Base-by-base conservation (phyloP, 441 rosid species). In the Dalechampia spathulata region DNA sequence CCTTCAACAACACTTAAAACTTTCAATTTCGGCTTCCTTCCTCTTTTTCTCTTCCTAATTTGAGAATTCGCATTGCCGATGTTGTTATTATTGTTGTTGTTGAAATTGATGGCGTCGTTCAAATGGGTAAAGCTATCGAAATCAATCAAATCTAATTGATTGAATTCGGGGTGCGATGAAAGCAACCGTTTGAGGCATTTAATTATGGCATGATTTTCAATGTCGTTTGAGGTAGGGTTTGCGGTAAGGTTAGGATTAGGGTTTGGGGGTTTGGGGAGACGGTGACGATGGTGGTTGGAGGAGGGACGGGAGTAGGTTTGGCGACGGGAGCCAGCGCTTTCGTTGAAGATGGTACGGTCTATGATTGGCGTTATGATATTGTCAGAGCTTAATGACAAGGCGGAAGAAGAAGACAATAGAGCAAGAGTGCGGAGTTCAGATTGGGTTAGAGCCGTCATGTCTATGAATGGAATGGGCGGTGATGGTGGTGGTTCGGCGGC, bases 291-390 rank as follows among this genome's bases (percentile, higher is more conserved):
- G 53, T 77, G 85, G 48, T 77, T 82, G 49, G 72, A 55, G 58
- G 80, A 64, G 47, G 78, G 85, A 32, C 81, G 83, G 17, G 87
- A 73, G 74, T 71, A 85, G 40, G 82, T 78, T 65, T 86, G 95
- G 49, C 79, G 83, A 57, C 76, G 85, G 27, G 95, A 86, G 16
- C 91, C 91, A 6, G 84, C 75, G 63, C 88, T 81, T 58, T 83
- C 91, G 58, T 81, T 86, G 78, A 86, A 83, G 63, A 36, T 49
- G 21, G 88, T 63, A 30, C 70, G 82, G 72, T 86, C 91, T 30
- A 86, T 46, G 22, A 41, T 17, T n/a, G 84, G 78, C 41, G 70
- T 26, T 11, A 66, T 52, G 60, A 66, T 43, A 42, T 79, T 68
- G 57, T 64, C 53, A 58, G 67, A 70, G 60, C 62, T 72, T 66